phyloP scores from a whole-genome alignment of 2,329 filamentous ascomycete genomes.

The Cladosporium phlei region DNA sequence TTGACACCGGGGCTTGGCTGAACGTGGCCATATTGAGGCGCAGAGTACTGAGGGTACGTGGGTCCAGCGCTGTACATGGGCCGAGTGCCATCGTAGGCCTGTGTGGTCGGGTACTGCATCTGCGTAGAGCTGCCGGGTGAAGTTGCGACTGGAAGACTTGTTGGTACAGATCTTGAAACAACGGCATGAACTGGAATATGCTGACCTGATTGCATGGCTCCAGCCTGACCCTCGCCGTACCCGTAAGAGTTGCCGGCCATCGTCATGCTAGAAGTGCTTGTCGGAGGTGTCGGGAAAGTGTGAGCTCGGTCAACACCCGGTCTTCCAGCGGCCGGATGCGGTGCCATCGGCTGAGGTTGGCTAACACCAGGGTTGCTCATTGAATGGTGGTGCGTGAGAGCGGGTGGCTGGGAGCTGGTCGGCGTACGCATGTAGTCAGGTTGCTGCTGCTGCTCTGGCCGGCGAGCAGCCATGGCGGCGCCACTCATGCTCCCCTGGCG shows the following conservation, averaged over 20 bases:
- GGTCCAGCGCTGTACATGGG: conserved; percentile 64
- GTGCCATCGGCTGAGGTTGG: conserved; percentile 62
- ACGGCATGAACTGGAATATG: conserved; percentile 61
- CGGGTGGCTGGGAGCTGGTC: conserved; percentile 57
- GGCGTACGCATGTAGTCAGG: conserved; percentile 56
- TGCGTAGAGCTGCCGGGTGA: conserved; percentile 71
- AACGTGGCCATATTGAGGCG: conserved; percentile 61
- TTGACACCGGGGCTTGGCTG: conserved; percentile 65
- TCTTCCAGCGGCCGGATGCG: conserved; percentile 54
- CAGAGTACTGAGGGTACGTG: conserved; percentile 52
- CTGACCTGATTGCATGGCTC: conserved; percentile 56
- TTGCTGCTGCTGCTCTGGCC: conserved; percentile 53
- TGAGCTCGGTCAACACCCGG: conserved; percentile 79
- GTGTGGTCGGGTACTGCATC: conserved; percentile 72
- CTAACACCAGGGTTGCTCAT: conserved; percentile 61
- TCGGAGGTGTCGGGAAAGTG: conserved; percentile 89
- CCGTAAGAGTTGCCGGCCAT: conserved; percentile 71
- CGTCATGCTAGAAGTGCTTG: conserved; percentile 77
- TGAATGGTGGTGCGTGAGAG: conserved; percentile 66
- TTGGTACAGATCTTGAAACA: conserved; percentile 70
- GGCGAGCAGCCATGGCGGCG: conserved; percentile 70
- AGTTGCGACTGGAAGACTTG: conserved; percentile 73
- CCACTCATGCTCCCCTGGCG: conserved; percentile 59
- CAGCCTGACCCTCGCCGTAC: conserved; percentile 55
- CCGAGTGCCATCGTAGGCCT: conserved; percentile 70